A percentile compares a stretch with the other conserved stretches of the same genome.
These are phyloP conservation scores for Boechera retrofracta DNA, from an alignment of 345 rosid species.

Conservation along the genomic window DNA sequence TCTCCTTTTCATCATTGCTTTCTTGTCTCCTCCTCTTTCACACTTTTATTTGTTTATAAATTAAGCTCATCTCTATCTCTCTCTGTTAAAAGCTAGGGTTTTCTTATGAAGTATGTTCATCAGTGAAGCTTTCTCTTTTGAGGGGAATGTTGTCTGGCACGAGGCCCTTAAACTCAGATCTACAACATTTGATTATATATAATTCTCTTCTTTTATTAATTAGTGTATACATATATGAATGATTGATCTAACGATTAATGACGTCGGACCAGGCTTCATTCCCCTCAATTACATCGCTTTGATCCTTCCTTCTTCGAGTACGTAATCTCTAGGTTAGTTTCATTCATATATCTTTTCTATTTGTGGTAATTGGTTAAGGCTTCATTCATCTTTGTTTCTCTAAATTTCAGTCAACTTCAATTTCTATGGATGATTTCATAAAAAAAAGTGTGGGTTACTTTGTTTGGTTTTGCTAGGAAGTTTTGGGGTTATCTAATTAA, in stretches of 20 bases:
- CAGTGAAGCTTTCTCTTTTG: conserved; percentile 63
- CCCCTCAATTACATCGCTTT: conserved; percentile 69
- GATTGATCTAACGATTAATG: conserved; percentile 42
- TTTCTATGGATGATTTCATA: conserved; percentile 2
- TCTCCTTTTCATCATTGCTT: conserved; percentile 35
- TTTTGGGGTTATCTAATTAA: not conserved
- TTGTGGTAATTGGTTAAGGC: not conserved
- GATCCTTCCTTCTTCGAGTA: conserved; percentile 5
- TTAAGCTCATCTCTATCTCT: conserved; percentile 25
- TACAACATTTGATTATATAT: conserved; percentile 19
- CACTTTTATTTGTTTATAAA: conserved; percentile 14
- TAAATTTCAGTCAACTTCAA: not conserved
- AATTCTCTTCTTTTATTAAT: not conserved
- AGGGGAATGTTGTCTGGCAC: conserved; percentile 99
- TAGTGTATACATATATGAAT: not conserved
- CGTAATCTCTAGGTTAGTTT: conserved; percentile 21
- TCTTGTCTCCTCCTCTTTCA: conserved; percentile 47
- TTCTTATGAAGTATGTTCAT: conserved; percentile 39
- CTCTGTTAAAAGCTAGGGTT: conserved; percentile 45
- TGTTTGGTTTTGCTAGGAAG: not conserved
- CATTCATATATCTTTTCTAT: not conserved
- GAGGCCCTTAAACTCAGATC: conserved; percentile 60
- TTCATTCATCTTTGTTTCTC: not conserved
- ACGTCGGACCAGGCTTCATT: conserved; percentile 99
- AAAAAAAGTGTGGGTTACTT: not conserved